These are phyloP conservation scores for Alternaria longipes DNA, from an alignment of 2,329 filamentous ascomycete genomes.

Conservation along the genomic window DNA sequence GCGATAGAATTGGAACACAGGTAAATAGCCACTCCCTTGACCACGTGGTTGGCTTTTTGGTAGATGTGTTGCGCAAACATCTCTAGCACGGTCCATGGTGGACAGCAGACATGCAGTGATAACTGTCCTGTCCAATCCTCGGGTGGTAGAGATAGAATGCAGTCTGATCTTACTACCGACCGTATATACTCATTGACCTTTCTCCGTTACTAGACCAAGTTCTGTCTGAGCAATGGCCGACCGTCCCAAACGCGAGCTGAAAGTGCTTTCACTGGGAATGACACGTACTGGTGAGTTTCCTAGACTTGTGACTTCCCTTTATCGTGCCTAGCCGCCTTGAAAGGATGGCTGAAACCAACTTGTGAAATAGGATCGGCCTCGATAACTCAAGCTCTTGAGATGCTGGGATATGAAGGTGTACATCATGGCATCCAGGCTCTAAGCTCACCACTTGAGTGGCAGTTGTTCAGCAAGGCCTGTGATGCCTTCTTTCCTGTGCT, in stretches of 20 bases:
- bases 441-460: constrained; percentile 12
- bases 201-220: not conserved
- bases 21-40: constrained; percentile 5
- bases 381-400: constrained; percentile 13
- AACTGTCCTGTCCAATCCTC: not conserved
- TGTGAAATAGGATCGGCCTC: constrained; percentile 11
- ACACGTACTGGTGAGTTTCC: constrained; percentile 9
- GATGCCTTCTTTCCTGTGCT: constrained; percentile 11
- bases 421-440: constrained; percentile 14
- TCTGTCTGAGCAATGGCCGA: constrained; percentile 1
- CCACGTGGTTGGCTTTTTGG: constrained; percentile 9
- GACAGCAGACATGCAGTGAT: not conserved
- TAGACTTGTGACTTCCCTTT: not conserved
- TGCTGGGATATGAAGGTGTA: constrained; percentile 11
- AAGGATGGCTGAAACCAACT: not conserved
- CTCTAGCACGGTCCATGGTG: not conserved
- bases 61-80: not conserved
- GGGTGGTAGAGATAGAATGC: not conserved
- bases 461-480: constrained; percentile 8
- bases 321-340: not conserved
- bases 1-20: not conserved
- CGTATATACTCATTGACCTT: not conserved
- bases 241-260: constrained; percentile 11
- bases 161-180: not conserved
- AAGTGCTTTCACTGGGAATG: constrained; percentile 11